Base-by-base conservation (phyloP, 345 rosid genomes). In the Litchi chinensis region DNA sequence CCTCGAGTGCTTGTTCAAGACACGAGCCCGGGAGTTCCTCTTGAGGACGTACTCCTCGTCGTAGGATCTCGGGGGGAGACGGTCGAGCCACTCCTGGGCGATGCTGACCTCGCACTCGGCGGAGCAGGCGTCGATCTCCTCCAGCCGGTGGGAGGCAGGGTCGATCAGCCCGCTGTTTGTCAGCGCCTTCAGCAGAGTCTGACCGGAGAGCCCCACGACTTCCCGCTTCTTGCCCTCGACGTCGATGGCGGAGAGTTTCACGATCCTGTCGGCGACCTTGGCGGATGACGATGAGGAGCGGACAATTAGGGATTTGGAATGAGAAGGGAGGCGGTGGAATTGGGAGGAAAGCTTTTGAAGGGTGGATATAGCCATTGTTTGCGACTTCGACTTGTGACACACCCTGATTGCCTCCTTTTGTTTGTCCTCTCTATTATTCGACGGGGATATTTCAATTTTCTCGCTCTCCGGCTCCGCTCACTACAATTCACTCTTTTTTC, bases 81-180 rank as follows among this genome's bases (percentile, higher is more conserved):
- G 91, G 43, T 89, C 89, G 5, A 96, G 85, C 98, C 98, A 94
- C 73, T 96, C 99, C 91, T 96, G 88, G 3, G 98, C 99, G 91
- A 96, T 94, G 86, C 72, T 90, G 76, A 96, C 99, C 91, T 96
- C 99, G 88, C 98, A 96, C 79, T 96, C 99, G 15, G 99, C 91
- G 43, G 97, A 94, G 86, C 99, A 96, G 65, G 99, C 99, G 13
- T 96, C 99, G 89, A 96, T 94, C 68, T 96, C 98, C 63, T 94
- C 99, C 40, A 93, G 88, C 12, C 98, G 90, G 85, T 94, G 98
- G 26, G 99, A 96, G 19, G 85, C 92, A 37, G 98, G 98, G 71
- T 96, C 99, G 80, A 96, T 96, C 56, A 94, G 81, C 13, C 98
- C 95, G 69, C 80, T 72, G 81, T 94, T 91, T 24, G 90, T 76